Evolutionary conservation across 208 protist species (phyloP).

Genomic region (Leishmania mexicana): DNA sequence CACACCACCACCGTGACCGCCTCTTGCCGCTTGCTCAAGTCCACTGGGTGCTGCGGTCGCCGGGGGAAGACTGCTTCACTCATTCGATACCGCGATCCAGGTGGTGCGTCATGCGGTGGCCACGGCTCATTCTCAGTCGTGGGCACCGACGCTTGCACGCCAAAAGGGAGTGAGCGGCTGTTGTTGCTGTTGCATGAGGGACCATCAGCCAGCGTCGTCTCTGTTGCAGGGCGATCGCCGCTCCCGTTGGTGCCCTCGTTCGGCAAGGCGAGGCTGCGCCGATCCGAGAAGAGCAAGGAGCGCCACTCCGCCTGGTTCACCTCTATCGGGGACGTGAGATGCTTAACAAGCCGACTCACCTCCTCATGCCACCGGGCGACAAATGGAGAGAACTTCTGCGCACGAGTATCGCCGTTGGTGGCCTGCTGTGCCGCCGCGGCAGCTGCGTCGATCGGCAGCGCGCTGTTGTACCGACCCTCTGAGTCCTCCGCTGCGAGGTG

Average conservation of each 20-base stretch:
- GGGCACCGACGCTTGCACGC: background rate
- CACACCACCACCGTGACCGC: conserved; percentile 34
- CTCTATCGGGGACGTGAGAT: conserved; percentile 4
- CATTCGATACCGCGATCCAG: background rate
- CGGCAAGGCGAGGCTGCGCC: background rate
- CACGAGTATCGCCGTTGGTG: background rate
- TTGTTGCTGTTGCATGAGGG: background rate
- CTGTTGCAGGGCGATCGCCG: background rate
- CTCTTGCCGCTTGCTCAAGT: conserved; percentile 17
- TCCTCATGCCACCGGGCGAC: conserved; percentile 21
- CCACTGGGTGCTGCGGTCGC: conserved; percentile 14
- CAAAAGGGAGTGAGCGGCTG: background rate
- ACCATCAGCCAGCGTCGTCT: background rate
- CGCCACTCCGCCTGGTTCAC: conserved; percentile 11
- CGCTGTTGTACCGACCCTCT: background rate
- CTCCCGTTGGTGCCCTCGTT: background rate
- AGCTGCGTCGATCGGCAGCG: background rate
- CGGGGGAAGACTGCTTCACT: conserved; percentile 8
- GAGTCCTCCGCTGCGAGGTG: background rate
- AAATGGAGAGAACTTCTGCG: background rate
- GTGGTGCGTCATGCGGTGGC: background rate
- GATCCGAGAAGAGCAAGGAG: conserved; percentile 4
- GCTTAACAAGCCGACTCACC: conserved; percentile 7
- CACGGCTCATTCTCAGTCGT: conserved; percentile 1
- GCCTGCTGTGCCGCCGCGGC: background rate